Percentiles rank a stretch among this genome's conserved stretches.
phyloP scores from a whole-genome alignment of 306 rosid genomes.

The Leucaena leucocephala region DNA sequence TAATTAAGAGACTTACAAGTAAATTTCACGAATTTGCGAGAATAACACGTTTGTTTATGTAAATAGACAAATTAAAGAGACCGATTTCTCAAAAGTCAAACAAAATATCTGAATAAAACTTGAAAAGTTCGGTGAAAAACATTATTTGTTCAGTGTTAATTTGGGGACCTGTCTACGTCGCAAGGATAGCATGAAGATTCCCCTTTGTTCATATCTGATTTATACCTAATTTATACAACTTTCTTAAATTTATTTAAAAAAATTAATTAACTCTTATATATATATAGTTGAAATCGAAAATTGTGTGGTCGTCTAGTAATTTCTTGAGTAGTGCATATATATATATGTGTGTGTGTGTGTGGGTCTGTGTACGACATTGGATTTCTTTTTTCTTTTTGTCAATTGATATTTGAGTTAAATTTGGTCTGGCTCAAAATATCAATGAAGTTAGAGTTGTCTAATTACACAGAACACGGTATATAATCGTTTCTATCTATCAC shows the following conservation, averaged over 20 bases:
- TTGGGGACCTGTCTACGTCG: background rate
- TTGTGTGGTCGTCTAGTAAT: no score
- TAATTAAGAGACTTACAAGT: no score
- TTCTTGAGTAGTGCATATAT: no score
- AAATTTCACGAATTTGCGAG: no score
- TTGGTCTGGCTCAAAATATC: background rate
- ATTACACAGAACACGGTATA: background rate
- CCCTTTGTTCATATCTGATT: no score
- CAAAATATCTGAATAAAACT: background rate
- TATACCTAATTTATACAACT: no score
- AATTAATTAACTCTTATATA: no score
- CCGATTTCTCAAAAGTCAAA: background rate
- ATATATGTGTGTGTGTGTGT: no score
- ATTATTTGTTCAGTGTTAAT: background rate
- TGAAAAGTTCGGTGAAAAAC: background rate
- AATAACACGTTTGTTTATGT: no score
- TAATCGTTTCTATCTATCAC: background rate
- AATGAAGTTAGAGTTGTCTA: background rate
- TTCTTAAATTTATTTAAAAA: no score
- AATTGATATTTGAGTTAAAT: background rate
- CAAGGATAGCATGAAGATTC: background rate
- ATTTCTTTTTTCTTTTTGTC: background rate
- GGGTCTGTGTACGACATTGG: no score
- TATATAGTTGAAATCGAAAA: no score
- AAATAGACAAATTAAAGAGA: background rate